phyloP scores from a whole-genome alignment of 768 basidiomycete species.

The Amanita polypyramis region DNA sequence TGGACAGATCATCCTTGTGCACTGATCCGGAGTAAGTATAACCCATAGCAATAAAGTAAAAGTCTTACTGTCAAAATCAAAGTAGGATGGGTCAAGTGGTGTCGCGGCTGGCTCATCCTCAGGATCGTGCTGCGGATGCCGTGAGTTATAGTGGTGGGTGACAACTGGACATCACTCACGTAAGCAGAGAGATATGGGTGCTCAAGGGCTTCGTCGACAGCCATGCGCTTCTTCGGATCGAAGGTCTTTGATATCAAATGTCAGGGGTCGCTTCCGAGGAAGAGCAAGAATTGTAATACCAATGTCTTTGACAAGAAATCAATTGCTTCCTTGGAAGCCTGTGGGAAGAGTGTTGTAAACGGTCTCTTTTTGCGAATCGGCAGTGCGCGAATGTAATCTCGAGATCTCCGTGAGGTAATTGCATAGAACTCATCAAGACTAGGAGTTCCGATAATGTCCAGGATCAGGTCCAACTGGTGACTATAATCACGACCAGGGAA shows the following conservation, averaged over 20 bases:
- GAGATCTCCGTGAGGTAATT: conserved; percentile 66
- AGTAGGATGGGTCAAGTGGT: conserved; percentile 67
- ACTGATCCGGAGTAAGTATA: background rate
- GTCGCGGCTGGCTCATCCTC: conserved; percentile 81
- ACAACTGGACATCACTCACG: conserved; percentile 4
- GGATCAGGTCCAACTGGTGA: conserved; percentile 85
- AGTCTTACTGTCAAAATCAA: conserved; percentile 64
- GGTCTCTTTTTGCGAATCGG: conserved; percentile 78
- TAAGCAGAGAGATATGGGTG: conserved; percentile 83
- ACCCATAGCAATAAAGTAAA: background rate
- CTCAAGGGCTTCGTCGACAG: conserved; percentile 75
- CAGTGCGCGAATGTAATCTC: conserved; percentile 83
- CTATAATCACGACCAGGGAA: conserved; percentile 96
- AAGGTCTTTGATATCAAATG: conserved; percentile 77
- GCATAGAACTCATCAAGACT: conserved; percentile 93
- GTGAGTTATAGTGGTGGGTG: background rate
- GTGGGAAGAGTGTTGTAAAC: conserved; percentile 61
- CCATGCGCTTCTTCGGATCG: conserved; percentile 79
- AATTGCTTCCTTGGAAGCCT: conserved; percentile 57
- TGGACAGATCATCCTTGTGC: conserved; percentile 7
- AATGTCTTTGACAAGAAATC: conserved; percentile 9
- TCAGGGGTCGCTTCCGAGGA: conserved; percentile 57
- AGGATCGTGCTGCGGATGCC: conserved; percentile 78
- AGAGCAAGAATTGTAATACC: background rate
- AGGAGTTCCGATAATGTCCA: conserved; percentile 88